These are phyloP conservation scores for Tremellales sp. DNA, from an alignment of 1,284 basidiomycete genomes.

Conservation along the genomic window DNA sequence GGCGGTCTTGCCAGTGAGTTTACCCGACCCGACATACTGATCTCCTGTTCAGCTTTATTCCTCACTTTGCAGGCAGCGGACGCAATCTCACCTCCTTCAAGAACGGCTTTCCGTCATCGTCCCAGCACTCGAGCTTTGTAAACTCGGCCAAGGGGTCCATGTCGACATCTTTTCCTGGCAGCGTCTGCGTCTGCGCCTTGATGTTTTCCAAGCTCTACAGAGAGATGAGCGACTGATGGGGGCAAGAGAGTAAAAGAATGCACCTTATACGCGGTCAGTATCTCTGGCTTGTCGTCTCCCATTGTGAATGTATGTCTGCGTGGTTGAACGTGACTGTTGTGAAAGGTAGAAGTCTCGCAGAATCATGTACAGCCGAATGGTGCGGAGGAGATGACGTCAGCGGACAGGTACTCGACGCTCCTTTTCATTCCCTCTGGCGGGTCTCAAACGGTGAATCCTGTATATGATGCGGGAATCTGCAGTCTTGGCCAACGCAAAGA, in stretches of 20 bases:
- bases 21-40: constrained; percentile 27
- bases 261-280: constrained; percentile 38
- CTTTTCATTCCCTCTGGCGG: no score
- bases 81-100: constrained; percentile 49
- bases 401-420: no score
- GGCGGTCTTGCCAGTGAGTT: constrained; percentile 55
- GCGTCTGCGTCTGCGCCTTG: constrained; percentile 49
- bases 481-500: no score
- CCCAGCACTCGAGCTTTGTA: constrained; percentile 57
- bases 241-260: constrained; percentile 4
- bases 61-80: neutral
- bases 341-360: no score
- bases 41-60: neutral
- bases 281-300: constrained; percentile 26
- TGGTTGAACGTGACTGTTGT: no score
- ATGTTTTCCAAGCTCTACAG: constrained; percentile 24
- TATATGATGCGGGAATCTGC: no score
- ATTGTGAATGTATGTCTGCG: constrained; percentile 9
- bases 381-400: no score
- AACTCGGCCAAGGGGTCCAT: constrained; percentile 56
- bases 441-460: no score
- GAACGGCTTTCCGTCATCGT: constrained; percentile 58
- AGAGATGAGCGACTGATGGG: constrained; percentile 2
- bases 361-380: no score
- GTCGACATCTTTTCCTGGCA: constrained; percentile 54